Evolutionary conservation across 192 early-diverging fungal genomes (phyloP), one percentile per base, ranked within the genome.

Genomic region (Backusella parvicylindrica): DNA sequence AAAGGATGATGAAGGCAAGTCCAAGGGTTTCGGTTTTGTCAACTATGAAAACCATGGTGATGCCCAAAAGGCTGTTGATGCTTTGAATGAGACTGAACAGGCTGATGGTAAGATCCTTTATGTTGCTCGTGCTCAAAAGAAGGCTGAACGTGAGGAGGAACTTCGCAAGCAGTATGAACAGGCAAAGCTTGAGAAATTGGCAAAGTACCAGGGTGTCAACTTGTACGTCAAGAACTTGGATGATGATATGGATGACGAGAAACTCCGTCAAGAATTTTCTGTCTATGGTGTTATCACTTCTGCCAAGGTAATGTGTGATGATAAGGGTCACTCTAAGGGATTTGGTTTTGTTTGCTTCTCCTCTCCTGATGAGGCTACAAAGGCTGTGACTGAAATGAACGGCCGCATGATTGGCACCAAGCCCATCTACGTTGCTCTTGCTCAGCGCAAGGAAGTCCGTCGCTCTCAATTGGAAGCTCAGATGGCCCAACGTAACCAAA

Each of bases 311-410:
- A 99, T 99, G 98, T 81, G 87, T 73, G 96, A 99, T 81, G 98
- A 99, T 64, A 92, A 91, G 85, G 86, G 86, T 47, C 81, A 81
- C 35, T 95, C 94, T 79, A 93, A 95, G 81, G 96, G 96, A 47
- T 99, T 99, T 72, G 98, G 98, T 30, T 99, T 99, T 82, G 98
- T 99, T 32, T 99, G 98, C 91, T 99, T 96, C 90, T 94, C 94
- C 31, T 90, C 93, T 37, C 95, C 98, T 64, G 97, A 97, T 82
- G 98, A 99, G 87, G 96, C 98, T 56, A 96, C 91, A 85, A 97
- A 96, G 91, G 98, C 98, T 74, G 95, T 96, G 67, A 92, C 95
- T 70, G 98, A 98, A 86, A 95, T 95, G 94, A 95, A 95, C 88
- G 92, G 93, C 77, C 88, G 91, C 70, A 90, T 94, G 83, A 81